These are phyloP conservation scores for Melampsora americana DNA, from an alignment of 1,284 basidiomycete genomes.

Conservation along the genomic window DNA sequence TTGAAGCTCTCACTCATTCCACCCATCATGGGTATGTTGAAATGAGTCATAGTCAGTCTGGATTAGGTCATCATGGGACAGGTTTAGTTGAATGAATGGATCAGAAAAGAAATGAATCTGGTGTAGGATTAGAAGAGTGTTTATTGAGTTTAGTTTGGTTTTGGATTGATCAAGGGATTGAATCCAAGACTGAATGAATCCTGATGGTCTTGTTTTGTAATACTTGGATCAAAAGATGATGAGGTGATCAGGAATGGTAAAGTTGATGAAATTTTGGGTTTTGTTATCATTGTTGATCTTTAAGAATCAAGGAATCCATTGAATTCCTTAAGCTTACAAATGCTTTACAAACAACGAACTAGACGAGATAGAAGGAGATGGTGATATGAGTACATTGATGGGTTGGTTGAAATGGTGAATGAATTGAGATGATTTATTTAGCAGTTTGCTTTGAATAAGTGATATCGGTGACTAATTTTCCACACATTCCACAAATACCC, in stretches of 20 bases:
- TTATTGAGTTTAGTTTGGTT: no score
- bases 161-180: no score
- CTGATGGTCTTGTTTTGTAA: no score
- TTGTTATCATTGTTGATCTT: not conserved
- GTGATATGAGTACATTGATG: not conserved
- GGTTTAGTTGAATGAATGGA: no score
- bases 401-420: no score
- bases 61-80: no score
- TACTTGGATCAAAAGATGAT: not conserved
- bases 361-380: not conserved
- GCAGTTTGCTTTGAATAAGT: constrained; percentile 38
- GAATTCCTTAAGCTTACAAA: not conserved
- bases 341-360: not conserved
- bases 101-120: no score
- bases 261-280: not conserved
- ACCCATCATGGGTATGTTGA: not conserved
- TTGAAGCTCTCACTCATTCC: not conserved
- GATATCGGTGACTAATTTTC: constrained; percentile 39
- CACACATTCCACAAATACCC: constrained; percentile 44
- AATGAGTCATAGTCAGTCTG: no score
- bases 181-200: no score
- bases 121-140: no score
- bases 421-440: constrained; percentile 28
- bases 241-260: not conserved
- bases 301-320: not conserved